Percentiles rank a stretch among this genome's conserved stretches.
These are phyloP conservation scores for Isochrysis galbana DNA, from an alignment of 78 protist species.

Conservation along the genomic window DNA sequence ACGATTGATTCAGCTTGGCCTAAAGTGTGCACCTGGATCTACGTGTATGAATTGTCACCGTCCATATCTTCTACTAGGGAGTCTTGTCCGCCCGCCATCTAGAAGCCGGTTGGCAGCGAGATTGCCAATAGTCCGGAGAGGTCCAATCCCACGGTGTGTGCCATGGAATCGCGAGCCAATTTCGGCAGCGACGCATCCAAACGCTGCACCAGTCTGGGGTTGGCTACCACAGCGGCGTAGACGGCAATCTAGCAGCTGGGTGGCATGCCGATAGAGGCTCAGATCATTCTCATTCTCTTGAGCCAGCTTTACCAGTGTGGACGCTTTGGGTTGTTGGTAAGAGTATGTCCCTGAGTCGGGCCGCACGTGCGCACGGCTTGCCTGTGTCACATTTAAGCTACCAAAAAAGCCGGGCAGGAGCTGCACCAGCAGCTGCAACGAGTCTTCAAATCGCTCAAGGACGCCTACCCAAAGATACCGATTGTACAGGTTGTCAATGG, in stretches of 20 bases:
- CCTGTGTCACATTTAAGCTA: neutral
- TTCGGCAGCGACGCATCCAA: no score
- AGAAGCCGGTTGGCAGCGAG: no score
- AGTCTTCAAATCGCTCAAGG: neutral
- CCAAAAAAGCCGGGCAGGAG: neutral
- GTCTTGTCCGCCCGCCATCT: no score
- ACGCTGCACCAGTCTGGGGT: no score
- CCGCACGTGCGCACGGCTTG: neutral
- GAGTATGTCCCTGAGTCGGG: neutral
- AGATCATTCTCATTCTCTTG: neutral
- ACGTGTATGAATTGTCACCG: no score
- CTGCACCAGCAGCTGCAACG: neutral
- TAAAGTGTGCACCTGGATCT: no score
- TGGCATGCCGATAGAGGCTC: neutral
- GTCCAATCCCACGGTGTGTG: no score
- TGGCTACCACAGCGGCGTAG: no score
- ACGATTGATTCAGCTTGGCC: no score
- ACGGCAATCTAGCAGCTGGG: neutral
- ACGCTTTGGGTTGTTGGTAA: neutral
- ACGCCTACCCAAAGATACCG: conserved; percentile 6
- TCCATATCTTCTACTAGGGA: no score
- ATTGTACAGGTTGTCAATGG: neutral
- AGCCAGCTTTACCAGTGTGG: neutral
- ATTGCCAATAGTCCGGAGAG: no score
- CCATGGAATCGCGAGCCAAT: no score